A percentile compares a stretch with the other conserved stretches of the same genome.
Evolutionary conservation across 2,329 filamentous ascomycete genomes (phyloP).

Genomic region (Penicillium sp.): DNA sequence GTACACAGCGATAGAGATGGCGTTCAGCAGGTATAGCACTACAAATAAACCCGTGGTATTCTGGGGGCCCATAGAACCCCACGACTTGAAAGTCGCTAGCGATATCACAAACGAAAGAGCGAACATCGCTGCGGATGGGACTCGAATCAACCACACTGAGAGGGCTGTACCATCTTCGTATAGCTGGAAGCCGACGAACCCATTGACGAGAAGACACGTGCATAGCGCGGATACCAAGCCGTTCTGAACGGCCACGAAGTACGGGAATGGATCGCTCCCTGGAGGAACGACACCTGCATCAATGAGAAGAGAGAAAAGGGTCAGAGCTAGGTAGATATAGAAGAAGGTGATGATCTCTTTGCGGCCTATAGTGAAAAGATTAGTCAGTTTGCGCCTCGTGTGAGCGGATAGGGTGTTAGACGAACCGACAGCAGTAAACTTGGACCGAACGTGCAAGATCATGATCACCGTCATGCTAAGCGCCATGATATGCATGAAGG

Average conservation of each 20-base stretch:
- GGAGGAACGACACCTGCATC: slow-evolving; percentile 91
- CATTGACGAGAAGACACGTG: slow-evolving; percentile 89
- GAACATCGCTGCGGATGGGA: slow-evolving; percentile 77
- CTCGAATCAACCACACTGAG: slow-evolving; percentile 86
- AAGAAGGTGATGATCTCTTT: slow-evolving; percentile 86
- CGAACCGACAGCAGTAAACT: slow-evolving; percentile 96
- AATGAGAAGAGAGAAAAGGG: slow-evolving; percentile 81
- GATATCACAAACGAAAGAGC: slow-evolving; percentile 81
- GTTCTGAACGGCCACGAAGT: slow-evolving; percentile 85
- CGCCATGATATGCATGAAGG: slow-evolving; percentile 87
- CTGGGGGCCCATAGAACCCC: slow-evolving; percentile 78
- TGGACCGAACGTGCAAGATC: slow-evolving; percentile 94
- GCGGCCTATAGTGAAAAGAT: slow-evolving; percentile 48
- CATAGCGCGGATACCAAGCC: slow-evolving; percentile 82
- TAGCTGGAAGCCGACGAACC: slow-evolving; percentile 96
- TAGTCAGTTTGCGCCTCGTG: slow-evolving; percentile 4
- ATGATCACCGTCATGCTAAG: slow-evolving; percentile 93
- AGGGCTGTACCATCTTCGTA: slow-evolving; percentile 95
- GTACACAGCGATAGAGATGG: slow-evolving; percentile 81
- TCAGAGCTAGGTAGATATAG: slow-evolving; percentile 91
- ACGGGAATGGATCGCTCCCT: slow-evolving; percentile 75
- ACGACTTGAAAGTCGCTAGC: slow-evolving; percentile 87
- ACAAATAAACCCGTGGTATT: slow-evolving; percentile 89
- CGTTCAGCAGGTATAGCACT: slow-evolving; percentile 87
- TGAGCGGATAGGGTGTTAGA: slow-evolving; percentile 4